Evolutionary conservation across 78 protist genomes (phyloP), one percentile per base, ranked within the genome.

Genomic region (Emiliania huxleyi): DNA sequence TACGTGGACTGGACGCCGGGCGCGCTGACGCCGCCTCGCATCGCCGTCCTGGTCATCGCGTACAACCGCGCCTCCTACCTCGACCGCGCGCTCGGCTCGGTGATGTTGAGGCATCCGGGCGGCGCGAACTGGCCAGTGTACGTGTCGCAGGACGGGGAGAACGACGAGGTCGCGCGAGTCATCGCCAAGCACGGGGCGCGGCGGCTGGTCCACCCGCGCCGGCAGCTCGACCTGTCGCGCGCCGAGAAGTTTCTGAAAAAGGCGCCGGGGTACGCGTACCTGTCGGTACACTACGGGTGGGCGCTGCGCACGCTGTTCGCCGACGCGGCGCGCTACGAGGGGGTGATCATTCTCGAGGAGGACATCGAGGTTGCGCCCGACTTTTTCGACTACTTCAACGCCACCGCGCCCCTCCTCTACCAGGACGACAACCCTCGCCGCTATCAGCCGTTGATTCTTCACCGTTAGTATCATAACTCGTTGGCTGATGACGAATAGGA

Each of bases 381-480:
- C 71, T 95, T 98, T 69, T 94, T 97, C 69, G 83, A 62, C 75
- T 98, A 97, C 81, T 95, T 98, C 73, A 46, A 46, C 21, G 90
- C 92, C n/a, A 18, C 92, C 29, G n/a, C n/a, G n/a, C n/a, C n/a
- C n/a, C n/a, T n/a, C n/a, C n/a, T n/a, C n/a, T n/a, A n/a, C n/a
- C n/a, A 75, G 73, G 45, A 95, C 45, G n/a, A n/a, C n/a, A n/a
- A n/a, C n/a, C n/a, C n/a, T n/a, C n/a, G n/a, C n/a, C n/a, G n/a
- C n/a, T n/a, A n/a, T n/a, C n/a, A n/a, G n/a, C n/a, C n/a, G n/a
- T n/a, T n/a, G n/a, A n/a, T n/a, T n/a, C n/a, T n/a, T n/a, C n/a
- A n/a, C n/a, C n/a, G n/a, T n/a, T n/a, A n/a, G n/a, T n/a, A n/a
- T n/a, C n/a, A n/a, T n/a, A n/a, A n/a, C n/a, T n/a, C n/a, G n/a